These are phyloP conservation scores for Trichoderma hamatum DNA, from an alignment of 2,329 filamentous ascomycete genomes.

Conservation along the genomic window DNA sequence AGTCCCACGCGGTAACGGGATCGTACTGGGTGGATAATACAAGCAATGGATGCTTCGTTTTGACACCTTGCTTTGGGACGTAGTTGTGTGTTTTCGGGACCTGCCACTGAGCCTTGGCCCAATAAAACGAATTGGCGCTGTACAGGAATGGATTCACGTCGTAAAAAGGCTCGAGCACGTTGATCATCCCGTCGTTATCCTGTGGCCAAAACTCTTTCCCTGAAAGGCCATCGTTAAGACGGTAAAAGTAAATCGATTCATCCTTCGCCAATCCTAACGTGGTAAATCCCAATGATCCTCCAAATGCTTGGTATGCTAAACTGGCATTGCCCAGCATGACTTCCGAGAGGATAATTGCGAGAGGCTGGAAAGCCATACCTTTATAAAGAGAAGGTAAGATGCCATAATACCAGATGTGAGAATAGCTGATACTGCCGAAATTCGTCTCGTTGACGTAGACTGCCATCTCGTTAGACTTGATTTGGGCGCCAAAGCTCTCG, in stretches of 20 bases:
- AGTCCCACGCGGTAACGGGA: conserved; percentile 56
- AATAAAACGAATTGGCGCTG: conserved; percentile 38
- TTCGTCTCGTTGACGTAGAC: conserved; percentile 48
- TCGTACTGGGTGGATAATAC: conserved; percentile 40
- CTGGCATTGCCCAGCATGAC: conserved; percentile 47
- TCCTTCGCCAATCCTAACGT: conserved; percentile 3
- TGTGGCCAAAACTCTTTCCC: conserved; percentile 39
- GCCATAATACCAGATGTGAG: conserved; percentile 41
- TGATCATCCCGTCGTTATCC: conserved; percentile 38
- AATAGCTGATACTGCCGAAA: conserved; percentile 45
- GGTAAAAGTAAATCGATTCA: conserved; percentile 36
- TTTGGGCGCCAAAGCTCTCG: conserved; percentile 36
- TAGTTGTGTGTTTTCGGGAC: conserved; percentile 38
- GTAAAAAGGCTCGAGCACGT: conserved; percentile 40
- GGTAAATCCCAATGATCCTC: background rate
- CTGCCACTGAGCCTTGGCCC: conserved; percentile 38
- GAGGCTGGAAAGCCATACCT: conserved; percentile 42
- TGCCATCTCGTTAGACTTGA: conserved; percentile 45
- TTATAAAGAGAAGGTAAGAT: conserved; percentile 47
- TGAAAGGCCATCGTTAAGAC: conserved; percentile 36
- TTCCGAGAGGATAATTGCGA: conserved; percentile 41
- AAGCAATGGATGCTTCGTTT: conserved; percentile 38
- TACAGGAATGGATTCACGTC: conserved; percentile 39
- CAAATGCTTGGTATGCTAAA: conserved; percentile 32
- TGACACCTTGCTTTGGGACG: conserved; percentile 38